These are phyloP conservation scores for Pharus latifolius DNA, from an alignment of 176 grass and related monocot species.

Conservation along the genomic window DNA sequence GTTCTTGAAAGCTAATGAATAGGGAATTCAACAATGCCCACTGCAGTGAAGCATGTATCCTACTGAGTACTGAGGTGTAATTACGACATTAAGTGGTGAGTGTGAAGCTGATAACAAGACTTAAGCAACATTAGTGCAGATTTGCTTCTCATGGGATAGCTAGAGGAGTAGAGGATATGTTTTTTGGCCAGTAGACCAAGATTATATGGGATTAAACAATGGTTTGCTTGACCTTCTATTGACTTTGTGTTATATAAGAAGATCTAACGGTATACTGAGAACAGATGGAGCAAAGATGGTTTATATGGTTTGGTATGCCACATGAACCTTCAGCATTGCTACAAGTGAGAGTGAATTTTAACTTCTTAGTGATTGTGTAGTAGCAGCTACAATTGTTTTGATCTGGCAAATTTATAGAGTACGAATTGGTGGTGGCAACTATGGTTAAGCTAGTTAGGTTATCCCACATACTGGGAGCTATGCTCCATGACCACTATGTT, in stretches of 20 bases:
- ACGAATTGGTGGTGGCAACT: neutral
- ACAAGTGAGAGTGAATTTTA: neutral
- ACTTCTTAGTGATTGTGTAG: neutral
- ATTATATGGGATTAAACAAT: neutral
- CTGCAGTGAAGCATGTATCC: neutral
- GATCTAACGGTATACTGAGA: neutral
- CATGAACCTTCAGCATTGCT: neutral
- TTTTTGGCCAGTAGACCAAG: neutral
- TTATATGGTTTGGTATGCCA: neutral
- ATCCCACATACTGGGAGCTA: neutral
- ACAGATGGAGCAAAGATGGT: neutral
- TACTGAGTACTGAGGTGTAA: neutral
- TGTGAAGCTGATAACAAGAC: neutral
- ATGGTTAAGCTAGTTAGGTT: neutral
- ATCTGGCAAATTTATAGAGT: neutral
- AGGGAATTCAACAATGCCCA: neutral
- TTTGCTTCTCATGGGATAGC: neutral
- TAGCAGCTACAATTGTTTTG: neutral
- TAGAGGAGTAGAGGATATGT: neutral
- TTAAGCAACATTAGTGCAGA: neutral
- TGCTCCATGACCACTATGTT: neutral
- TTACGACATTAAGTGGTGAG: neutral
- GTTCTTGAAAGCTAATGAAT: neutral
- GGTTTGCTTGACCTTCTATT: neutral
- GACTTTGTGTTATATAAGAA: neutral